Percentiles rank a stretch among this genome's conserved stretches.
phyloP scores from a whole-genome alignment of 2,329 filamentous ascomycete genomes.

The Cadophora luteo-olivacea region DNA sequence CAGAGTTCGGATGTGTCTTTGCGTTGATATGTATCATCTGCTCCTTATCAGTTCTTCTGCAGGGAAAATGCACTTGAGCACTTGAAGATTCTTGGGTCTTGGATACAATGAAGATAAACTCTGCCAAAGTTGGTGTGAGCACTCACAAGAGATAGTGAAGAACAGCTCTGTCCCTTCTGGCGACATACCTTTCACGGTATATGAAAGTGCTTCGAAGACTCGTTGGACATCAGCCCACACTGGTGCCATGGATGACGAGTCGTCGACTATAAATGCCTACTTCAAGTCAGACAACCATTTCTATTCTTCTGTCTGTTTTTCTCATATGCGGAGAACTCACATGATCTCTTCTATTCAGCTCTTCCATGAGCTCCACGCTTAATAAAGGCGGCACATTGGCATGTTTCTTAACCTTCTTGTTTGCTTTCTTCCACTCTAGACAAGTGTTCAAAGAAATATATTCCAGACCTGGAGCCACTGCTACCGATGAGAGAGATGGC shows the following conservation, averaged over 20 bases:
- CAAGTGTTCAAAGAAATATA: constrained; percentile 37
- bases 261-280: constrained; percentile 44
- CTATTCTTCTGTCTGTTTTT: background rate
- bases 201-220: constrained; percentile 39
- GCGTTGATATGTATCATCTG: constrained; percentile 35
- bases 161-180: constrained; percentile 40
- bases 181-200: constrained; percentile 41
- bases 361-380: constrained; percentile 30
- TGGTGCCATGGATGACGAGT: constrained; percentile 38
- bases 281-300: too few relatives aligned
- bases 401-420: constrained; percentile 37
- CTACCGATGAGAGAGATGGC: background rate
- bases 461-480: constrained; percentile 15
- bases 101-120: too few relatives aligned
- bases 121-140: too few relatives aligned
- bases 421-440: constrained; percentile 36
- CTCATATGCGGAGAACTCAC: constrained; percentile 25
- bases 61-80: too few relatives aligned
- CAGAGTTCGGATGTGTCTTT: constrained; percentile 36
- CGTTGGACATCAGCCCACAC: constrained; percentile 38
- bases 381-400: constrained; percentile 34
- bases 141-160: constrained; percentile 34
- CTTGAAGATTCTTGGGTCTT: too few relatives aligned
- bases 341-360: constrained; percentile 41
- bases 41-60: too few relatives aligned